These are phyloP conservation scores for Neonothopanus nambi DNA, from an alignment of 1,284 basidiomycete genomes.

Conservation along the genomic window DNA sequence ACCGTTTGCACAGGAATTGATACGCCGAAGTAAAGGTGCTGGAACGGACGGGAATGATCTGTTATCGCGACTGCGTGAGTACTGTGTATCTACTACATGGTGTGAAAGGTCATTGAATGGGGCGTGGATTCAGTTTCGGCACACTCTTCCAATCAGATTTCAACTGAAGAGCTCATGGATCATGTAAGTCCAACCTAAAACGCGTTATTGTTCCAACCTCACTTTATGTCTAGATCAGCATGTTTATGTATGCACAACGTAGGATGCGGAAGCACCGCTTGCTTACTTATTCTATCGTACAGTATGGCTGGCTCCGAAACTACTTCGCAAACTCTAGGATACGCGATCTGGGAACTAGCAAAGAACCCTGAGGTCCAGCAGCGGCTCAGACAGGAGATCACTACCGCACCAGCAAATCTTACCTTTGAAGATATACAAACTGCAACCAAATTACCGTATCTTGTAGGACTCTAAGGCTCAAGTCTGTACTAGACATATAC, in stretches of 20 bases:
- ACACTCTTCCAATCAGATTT: background rate
- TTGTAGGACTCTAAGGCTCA: conserved; percentile 20
- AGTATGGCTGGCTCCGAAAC: conserved; percentile 19
- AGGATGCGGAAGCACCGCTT: too few species aligned
- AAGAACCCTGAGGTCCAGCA: conserved; percentile 36
- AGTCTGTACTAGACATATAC: too few species aligned
- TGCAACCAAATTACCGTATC: conserved; percentile 30
- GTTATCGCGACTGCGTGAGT: background rate
- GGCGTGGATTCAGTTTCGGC: background rate
- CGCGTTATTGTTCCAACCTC: background rate
- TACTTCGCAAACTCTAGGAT: conserved; percentile 14
- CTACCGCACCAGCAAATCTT: conserved; percentile 25
- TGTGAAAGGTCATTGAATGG: background rate
- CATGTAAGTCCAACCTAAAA: background rate
- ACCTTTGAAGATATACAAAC: conserved; percentile 31
- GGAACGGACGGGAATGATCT: background rate
- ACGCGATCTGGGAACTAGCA: conserved; percentile 36
- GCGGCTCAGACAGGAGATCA: conserved; percentile 41
- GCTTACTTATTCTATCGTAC: background rate
- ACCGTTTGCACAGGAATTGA: background rate
- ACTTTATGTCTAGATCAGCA: conserved; percentile 10
- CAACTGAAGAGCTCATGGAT: conserved; percentile 1
- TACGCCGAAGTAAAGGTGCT: background rate
- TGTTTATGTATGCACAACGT: conserved; percentile 15
- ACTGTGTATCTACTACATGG: too few species aligned